These are phyloP conservation scores for Boletus reticulatus DNA, from an alignment of 768 basidiomycete species.

Conservation along the genomic window DNA sequence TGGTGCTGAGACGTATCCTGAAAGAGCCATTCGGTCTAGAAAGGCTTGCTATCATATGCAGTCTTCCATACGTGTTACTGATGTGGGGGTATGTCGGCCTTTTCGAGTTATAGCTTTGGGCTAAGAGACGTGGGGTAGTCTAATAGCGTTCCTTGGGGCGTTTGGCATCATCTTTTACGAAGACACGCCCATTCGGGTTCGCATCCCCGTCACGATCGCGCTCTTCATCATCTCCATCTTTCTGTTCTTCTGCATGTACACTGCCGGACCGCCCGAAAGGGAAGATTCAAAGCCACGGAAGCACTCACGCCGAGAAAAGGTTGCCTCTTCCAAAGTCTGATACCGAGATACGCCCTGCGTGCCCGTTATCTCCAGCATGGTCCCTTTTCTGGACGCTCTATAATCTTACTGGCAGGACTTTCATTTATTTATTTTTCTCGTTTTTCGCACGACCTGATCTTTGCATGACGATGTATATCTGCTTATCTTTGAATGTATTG, in stretches of 20 bases:
- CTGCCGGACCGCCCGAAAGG: conserved; percentile 18
- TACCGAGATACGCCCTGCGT: background rate
- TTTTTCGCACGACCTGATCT: background rate
- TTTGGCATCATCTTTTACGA: conserved; percentile 33
- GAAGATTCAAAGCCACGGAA: conserved; percentile 7
- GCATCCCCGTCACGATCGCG: conserved; percentile 23
- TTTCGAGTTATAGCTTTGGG: background rate
- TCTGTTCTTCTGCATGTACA: conserved; percentile 31
- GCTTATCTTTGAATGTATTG: too few species aligned
- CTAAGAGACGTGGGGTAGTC: conserved; percentile 21
- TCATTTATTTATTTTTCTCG: background rate
- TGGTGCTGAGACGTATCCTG: conserved; percentile 27
- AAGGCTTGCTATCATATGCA: conserved; percentile 38
- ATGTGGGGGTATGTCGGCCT: conserved; percentile 36
- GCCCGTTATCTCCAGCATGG: background rate
- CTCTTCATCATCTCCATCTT: conserved; percentile 21
- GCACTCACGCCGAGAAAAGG: background rate
- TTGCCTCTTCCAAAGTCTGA: conserved; percentile 4
- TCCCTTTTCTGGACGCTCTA: background rate
- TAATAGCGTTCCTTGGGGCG: conserved; percentile 34
- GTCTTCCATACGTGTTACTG: conserved; percentile 39
- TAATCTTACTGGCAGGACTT: background rate
- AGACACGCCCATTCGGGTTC: conserved; percentile 22
- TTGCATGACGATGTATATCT: background rate
- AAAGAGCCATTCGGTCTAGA: conserved; percentile 31